A percentile compares a stretch with the other conserved stretches of the same genome.
These are phyloP conservation scores for Murraya paniculata DNA, from an alignment of 345 rosid genomes.

Conservation along the genomic window DNA sequence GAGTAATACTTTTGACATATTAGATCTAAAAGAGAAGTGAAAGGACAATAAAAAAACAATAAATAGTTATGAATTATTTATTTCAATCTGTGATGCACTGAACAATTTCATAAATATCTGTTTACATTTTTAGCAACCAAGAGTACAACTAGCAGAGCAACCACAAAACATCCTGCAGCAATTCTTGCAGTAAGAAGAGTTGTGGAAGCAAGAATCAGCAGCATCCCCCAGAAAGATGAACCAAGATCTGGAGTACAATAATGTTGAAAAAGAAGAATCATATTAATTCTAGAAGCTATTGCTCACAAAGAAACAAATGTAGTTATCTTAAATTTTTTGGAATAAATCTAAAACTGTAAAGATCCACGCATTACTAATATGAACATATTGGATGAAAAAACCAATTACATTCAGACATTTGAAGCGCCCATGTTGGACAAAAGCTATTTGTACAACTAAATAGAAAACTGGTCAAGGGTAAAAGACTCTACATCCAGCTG, in stretches of 20 bases:
- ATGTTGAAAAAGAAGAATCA: background rate
- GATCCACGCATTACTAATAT: background rate
- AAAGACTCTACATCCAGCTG: conserved; percentile 55
- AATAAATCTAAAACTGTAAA: background rate
- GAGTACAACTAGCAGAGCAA: conserved; percentile 53
- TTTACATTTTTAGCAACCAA: conserved; percentile 64
- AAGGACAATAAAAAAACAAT: background rate
- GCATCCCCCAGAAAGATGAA: conserved; percentile 75
- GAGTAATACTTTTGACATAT: background rate
- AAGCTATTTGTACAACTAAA: background rate
- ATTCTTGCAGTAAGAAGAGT: conserved; percentile 61
- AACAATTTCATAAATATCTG: background rate
- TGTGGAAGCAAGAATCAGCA: conserved; percentile 63
- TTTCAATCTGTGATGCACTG: background rate
- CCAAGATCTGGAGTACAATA: conserved; percentile 49
- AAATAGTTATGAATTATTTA: background rate
- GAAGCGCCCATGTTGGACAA: background rate
- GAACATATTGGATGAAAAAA: conserved; percentile 2
- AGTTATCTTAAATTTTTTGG: background rate
- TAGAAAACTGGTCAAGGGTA: conserved; percentile 6
- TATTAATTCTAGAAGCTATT: background rate
- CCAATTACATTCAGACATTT: background rate
- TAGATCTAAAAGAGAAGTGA: background rate
- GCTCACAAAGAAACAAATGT: background rate
- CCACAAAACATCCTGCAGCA: conserved; percentile 60